phyloP scores from a whole-genome alignment of 1,284 basidiomycete genomes.

The Somion occarium region DNA sequence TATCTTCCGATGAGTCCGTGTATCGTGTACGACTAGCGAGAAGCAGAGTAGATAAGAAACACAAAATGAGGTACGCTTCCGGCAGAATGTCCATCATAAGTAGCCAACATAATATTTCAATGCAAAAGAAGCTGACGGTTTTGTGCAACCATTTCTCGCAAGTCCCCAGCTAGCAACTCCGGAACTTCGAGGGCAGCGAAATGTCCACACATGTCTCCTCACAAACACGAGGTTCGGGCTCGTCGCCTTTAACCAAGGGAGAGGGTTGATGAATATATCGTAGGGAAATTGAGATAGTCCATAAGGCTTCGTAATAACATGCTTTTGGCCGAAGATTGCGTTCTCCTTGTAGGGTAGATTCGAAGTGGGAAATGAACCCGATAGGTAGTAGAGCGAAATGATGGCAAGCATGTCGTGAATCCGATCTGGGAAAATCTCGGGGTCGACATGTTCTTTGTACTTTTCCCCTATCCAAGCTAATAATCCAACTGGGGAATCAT shows the following conservation, averaged over 20 bases:
- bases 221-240: constrained; percentile 5
- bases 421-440: constrained; percentile 4
- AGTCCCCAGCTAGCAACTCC: constrained; percentile 9
- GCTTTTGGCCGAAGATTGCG: constrained; percentile 1
- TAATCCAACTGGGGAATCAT: constrained; percentile 11
- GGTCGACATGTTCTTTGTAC: constrained; percentile 12
- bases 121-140: too few species aligned
- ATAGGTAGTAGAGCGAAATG: constrained; percentile 15
- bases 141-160: constrained; percentile 8
- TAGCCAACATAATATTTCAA: too few species aligned
- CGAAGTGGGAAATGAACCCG: constrained; percentile 8
- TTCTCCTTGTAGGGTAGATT: constrained; percentile 12
- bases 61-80: too few species aligned
- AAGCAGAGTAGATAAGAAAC: too few species aligned
- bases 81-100: too few species aligned
- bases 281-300: constrained; percentile 8
- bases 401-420: constrained; percentile 11
- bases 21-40: too few species aligned
- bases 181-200: constrained; percentile 12
- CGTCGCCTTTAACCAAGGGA: constrained; percentile 7
- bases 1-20: too few species aligned
- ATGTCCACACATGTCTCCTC: constrained; percentile 12
- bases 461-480: constrained; percentile 14
- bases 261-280: constrained; percentile 7
- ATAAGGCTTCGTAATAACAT: constrained; percentile 8